Base-by-base conservation (phyloP, 2,329 filamentous ascomycete species). In the Aureobasidium melanogenum region DNA sequence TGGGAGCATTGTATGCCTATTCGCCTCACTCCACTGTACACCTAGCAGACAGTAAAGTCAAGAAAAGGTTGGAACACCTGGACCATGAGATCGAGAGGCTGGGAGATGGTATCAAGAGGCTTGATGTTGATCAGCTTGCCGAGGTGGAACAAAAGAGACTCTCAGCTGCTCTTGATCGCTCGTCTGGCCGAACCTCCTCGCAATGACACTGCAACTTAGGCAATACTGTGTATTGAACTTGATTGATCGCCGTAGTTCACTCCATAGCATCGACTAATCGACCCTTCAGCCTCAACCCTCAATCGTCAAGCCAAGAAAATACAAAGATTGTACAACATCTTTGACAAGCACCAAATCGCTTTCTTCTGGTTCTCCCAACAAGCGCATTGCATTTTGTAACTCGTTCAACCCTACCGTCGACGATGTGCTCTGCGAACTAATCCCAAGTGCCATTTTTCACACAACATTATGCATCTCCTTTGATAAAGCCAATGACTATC, bases 1-100 rank as follows among this genome's bases (percentile, higher is more conserved):
- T 74, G 22, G 65, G 67, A 19, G 72, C 72, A 5, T 64, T 78
- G 32, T 76, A 74, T 63, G 68, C 69, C n/a, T 70, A 76, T 44
- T 68, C 69, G 24, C 51, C 62, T 14, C 67, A 61, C 41, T 64
- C 61, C 0, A 63, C 44, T 4, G 54, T 68, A 1, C 64, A 63
- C 12, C 58, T 71, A 3, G 64, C 66, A 6, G 69, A 71, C 34
- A 56, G 39, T 12, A 63, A 63, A 9, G 39, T 67, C 9, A 65
- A 75, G 32, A 66, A 64, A 5, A 66, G 69, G 26, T 22, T 78
- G 60, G 71, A 71, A 28, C 63, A 63, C 15, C 66, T 77, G 63
- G 75, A 77, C 62, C 62, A 62, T 34, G 67, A 71, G 26, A 71
- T 77, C 38, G 72, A 75, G 63, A 65, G 66, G 5, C 66, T 74